Evolutionary conservation across 106 monocot genomes (phyloP).

Genomic region (Platanthera guangdongensis): DNA sequence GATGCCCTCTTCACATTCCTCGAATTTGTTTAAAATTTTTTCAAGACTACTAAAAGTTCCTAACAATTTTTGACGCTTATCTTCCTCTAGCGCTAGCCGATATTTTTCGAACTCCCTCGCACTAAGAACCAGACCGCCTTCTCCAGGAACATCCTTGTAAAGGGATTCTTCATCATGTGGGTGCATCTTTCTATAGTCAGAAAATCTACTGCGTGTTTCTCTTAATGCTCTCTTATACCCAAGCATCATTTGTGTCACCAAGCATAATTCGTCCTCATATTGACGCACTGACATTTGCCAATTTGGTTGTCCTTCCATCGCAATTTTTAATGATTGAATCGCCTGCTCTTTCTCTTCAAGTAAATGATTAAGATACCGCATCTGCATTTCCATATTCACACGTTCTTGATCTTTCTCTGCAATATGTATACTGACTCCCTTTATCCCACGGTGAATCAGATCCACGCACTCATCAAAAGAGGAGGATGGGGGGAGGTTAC

Average conservation of each 20-base stretch:
- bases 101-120: slow-evolving; percentile 55
- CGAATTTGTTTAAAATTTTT: slow-evolving; percentile 29
- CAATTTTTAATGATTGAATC: slow-evolving; percentile 43
- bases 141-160: slow-evolving; percentile 60
- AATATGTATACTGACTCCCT: slow-evolving; percentile 29
- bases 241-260: slow-evolving; percentile 43
- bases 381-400: slow-evolving; percentile 44
- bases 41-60: slow-evolving; percentile 40
- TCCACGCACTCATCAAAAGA: slow-evolving; percentile 30
- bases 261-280: slow-evolving; percentile 58
- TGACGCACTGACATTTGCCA: slow-evolving; percentile 36
- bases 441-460: slow-evolving; percentile 20
- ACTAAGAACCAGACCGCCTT: slow-evolving; percentile 58
- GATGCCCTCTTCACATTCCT: slow-evolving; percentile 16
- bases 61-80: slow-evolving; percentile 30
- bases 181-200: slow-evolving; percentile 61
- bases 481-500: slow-evolving; percentile 5
- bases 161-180: slow-evolving; percentile 47
- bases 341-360: slow-evolving; percentile 59
- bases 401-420: slow-evolving; percentile 54
- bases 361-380: slow-evolving; percentile 36
- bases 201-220: slow-evolving; percentile 40
- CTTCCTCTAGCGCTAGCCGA: slow-evolving; percentile 32
- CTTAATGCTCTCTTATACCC: slow-evolving; percentile 67
- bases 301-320: slow-evolving; percentile 53